Percentiles rank a stretch among this genome's conserved stretches.
Conservation (phyloP, 768 basidiomycete genomes). For the Lactarius quietus region DNA sequence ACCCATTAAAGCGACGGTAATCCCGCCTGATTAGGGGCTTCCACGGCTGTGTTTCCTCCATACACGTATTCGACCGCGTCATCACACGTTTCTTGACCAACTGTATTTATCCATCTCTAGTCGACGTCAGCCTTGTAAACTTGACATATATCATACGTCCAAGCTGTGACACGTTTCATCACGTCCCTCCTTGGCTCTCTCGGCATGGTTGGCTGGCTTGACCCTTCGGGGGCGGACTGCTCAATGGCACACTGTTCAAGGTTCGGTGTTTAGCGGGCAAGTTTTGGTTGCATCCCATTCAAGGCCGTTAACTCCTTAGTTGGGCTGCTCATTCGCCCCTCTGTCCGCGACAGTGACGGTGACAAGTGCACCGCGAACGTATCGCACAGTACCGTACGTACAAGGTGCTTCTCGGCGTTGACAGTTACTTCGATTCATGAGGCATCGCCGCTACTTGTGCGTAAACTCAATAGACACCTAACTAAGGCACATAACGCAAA, state of each 20-base stretch:
- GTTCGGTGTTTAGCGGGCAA: background rate
- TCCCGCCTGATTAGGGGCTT: background rate
- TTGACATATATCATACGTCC: slow-evolving; percentile 16
- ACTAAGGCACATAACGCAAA: background rate
- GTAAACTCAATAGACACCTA: background rate
- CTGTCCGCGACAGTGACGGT: slow-evolving; percentile 2
- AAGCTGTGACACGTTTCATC: slow-evolving; percentile 17
- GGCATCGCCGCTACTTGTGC: background rate
- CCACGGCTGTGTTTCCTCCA: background rate
- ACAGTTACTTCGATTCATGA: slow-evolving; percentile 11
- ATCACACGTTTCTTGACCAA: slow-evolving; percentile 15
- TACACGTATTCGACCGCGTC: slow-evolving; percentile 13
- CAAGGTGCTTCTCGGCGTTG: slow-evolving; percentile 12
- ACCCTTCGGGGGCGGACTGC: background rate
- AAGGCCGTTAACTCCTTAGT: background rate
- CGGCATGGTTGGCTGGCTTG: background rate
- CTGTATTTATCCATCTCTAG: slow-evolving; percentile 23
- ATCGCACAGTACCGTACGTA: slow-evolving; percentile 11
- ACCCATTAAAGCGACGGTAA: slow-evolving; percentile 21
- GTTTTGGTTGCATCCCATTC: background rate
- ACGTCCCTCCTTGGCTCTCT: background rate
- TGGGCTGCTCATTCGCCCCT: background rate
- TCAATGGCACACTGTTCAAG: background rate
- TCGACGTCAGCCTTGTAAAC: slow-evolving; percentile 18
- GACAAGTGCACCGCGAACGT: slow-evolving; percentile 6